These are phyloP conservation scores for Tetraselmis chui DNA, from an alignment of 139 green algal species.

Conservation along the genomic window DNA sequence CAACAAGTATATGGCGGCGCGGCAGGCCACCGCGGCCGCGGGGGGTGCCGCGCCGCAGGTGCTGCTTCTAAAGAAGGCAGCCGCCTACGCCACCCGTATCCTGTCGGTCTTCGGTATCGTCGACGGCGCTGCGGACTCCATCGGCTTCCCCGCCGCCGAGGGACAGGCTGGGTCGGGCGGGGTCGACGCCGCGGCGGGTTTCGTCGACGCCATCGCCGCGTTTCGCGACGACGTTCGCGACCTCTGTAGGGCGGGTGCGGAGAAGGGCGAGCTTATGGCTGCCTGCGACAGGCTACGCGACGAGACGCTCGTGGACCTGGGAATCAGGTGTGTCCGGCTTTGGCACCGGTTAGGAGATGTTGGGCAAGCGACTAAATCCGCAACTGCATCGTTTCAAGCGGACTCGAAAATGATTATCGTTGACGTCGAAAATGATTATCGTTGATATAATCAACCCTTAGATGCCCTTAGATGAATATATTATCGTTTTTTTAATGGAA, in stretches of 20 bases:
- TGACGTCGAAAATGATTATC: too few species aligned
- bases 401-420: too few species aligned
- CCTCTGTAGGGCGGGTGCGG: slow-evolving; percentile 10
- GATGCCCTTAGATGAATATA: too few species aligned
- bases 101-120: slow-evolving; percentile 74
- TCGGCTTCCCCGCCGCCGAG: slow-evolving; percentile 33
- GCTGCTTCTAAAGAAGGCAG: slow-evolving; percentile 65
- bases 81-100: slow-evolving; percentile 74
- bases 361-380: too few species aligned
- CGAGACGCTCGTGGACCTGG: slow-evolving; percentile 72
- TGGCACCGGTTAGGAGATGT: too few species aligned
- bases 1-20: too few species aligned
- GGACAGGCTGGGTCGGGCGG: not conserved
- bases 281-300: slow-evolving; percentile 79
- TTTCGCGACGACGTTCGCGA: slow-evolving; percentile 72
- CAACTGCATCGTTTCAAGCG: too few species aligned
- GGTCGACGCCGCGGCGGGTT: slow-evolving; percentile 14
- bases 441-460: too few species aligned
- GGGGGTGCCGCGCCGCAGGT: slow-evolving; percentile 41
- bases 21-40: too few species aligned
- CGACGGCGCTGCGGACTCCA: slow-evolving; percentile 30
- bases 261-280: slow-evolving; percentile 46
- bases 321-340: too few species aligned
- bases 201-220: slow-evolving; percentile 64
- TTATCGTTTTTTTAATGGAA: too few species aligned